A percentile compares a stretch with the other conserved stretches of the same genome.
These are phyloP conservation scores for Fusarium sublunatum DNA, from an alignment of 2,329 filamentous ascomycete genomes.

Conservation along the genomic window DNA sequence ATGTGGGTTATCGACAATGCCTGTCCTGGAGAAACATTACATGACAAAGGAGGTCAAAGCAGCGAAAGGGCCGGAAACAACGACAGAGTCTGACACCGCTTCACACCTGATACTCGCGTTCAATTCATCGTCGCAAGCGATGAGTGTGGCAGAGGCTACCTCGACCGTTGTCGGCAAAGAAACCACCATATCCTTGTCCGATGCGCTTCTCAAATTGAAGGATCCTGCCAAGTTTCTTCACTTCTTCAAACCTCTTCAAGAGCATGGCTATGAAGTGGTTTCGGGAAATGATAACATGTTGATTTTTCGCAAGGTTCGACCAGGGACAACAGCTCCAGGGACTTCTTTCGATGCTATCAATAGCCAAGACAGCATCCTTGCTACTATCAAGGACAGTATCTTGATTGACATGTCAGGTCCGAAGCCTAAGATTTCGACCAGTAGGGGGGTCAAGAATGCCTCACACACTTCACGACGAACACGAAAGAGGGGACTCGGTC, in stretches of 20 bases:
- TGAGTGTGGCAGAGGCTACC: slow-evolving; percentile 70
- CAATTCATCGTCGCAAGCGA: slow-evolving; percentile 66
- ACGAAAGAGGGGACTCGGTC: slow-evolving; percentile 55
- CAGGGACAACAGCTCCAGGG: slow-evolving; percentile 13
- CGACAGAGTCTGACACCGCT: slow-evolving; percentile 10
- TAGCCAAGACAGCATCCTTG: slow-evolving; percentile 65
- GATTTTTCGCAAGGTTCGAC: slow-evolving; percentile 71
- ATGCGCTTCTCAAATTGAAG: slow-evolving; percentile 69
- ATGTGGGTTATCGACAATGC: slow-evolving; percentile 50
- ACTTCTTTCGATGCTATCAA: slow-evolving; percentile 51
- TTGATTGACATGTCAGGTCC: slow-evolving; percentile 49
- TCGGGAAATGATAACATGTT: slow-evolving; percentile 72
- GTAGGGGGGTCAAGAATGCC: neutral
- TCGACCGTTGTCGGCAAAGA: slow-evolving; percentile 63
- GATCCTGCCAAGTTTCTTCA: slow-evolving; percentile 74
- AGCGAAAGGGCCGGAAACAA: neutral
- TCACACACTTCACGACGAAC: slow-evolving; percentile 41
- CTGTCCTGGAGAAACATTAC: slow-evolving; percentile 53
- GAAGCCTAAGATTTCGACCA: neutral
- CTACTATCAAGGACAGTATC: slow-evolving; percentile 67
- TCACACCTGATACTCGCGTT: slow-evolving; percentile 75
- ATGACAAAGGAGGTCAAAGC: neutral
- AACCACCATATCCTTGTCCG: slow-evolving; percentile 66
- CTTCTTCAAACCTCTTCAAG: slow-evolving; percentile 68
- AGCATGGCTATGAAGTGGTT: slow-evolving; percentile 74